Conservation (phyloP, 108 stramenopile genomes). For the Nitzschia putrida region DNA sequence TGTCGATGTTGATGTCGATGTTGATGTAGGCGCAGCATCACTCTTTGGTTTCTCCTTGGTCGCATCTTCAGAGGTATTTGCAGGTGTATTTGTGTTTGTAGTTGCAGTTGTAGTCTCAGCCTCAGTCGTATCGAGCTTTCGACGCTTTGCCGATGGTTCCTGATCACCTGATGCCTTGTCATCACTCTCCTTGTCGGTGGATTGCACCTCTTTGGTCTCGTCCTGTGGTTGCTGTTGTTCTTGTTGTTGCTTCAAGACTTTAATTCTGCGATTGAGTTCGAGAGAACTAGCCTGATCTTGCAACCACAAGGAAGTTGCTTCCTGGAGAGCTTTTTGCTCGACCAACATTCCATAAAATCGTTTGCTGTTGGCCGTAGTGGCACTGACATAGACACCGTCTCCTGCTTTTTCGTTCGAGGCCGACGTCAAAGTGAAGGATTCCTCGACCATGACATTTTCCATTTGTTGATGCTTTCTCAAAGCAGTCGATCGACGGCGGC, state of each 20-base stretch:
- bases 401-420: constrained; percentile 29
- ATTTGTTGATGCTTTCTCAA: constrained; percentile 41
- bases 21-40: neutral
- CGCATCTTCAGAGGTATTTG: neutral
- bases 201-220: neutral
- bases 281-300: constrained; percentile 49
- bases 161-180: neutral
- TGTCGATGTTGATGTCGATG: neutral
- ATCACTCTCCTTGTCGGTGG: neutral
- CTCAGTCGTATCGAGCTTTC: neutral
- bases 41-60: neutral
- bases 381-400: constrained; percentile 55
- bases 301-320: constrained; percentile 43
- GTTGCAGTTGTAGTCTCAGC: neutral
- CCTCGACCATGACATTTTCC: constrained; percentile 52
- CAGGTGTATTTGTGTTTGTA: neutral
- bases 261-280: constrained; percentile 57
- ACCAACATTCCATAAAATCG: constrained; percentile 60
- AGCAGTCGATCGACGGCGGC: constrained; percentile 31
- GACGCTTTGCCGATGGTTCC: neutral
- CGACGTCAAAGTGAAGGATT: constrained; percentile 31
- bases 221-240: neutral
- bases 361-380: constrained; percentile 42
- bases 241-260: constrained; percentile 28
- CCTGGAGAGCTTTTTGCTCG: constrained; percentile 50